Evolutionary conservation across 768 basidiomycete genomes (phyloP).

Genomic region (Boletus sp.): DNA sequence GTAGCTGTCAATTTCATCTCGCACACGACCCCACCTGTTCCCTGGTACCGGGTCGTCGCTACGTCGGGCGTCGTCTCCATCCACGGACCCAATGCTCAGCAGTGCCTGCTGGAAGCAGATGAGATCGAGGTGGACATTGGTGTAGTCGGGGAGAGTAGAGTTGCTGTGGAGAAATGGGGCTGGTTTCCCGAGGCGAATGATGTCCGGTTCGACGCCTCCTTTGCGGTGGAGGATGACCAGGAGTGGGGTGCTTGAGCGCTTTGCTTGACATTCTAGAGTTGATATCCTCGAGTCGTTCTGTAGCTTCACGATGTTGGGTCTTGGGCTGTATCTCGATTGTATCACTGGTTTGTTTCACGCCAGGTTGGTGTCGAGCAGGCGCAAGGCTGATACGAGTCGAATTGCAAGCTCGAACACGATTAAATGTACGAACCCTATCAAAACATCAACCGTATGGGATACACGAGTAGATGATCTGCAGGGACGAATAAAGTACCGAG

Average conservation of each 20-base stretch:
- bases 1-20: conserved; percentile 73
- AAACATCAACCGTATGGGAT: conserved; percentile 44
- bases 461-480: conserved; percentile 61
- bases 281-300: neutral
- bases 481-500: conserved; percentile 26
- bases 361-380: neutral
- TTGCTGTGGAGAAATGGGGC: conserved; percentile 52
- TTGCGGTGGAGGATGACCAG: neutral
- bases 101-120: conserved; percentile 68
- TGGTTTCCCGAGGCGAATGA: conserved; percentile 52
- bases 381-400: neutral
- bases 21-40: conserved; percentile 58
- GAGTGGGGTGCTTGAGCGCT: conserved; percentile 15
- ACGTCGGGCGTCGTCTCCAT: conserved; percentile 71
- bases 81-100: conserved; percentile 43
- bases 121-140: conserved; percentile 65
- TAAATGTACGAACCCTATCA: conserved; percentile 28
- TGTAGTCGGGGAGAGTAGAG: conserved; percentile 50
- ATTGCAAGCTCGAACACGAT: neutral
- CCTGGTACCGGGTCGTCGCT: conserved; percentile 76
- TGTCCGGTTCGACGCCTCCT: neutral
- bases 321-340: neutral
- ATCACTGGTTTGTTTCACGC: neutral
- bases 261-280: neutral
- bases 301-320: neutral